Conservation (phyloP, 306 rosid species). For the Vigna mungo region DNA sequence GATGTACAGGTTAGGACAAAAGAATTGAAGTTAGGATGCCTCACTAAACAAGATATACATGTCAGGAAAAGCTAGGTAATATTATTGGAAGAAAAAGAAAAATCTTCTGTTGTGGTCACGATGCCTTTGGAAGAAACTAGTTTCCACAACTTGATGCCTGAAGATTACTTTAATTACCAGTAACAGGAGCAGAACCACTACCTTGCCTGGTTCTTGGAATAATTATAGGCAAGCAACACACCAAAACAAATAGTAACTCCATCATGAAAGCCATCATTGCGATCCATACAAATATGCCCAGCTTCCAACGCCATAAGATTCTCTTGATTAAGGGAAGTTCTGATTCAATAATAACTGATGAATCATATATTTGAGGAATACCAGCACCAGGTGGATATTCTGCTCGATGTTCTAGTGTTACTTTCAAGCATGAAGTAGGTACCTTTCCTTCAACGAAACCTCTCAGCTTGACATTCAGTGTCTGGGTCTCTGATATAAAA, state of each 20-base stretch:
- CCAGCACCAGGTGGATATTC: conserved; percentile 82
- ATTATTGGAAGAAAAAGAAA: conserved; percentile 19
- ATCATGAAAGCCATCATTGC: conserved; percentile 59
- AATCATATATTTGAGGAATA: conserved; percentile 84
- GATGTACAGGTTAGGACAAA: conserved; percentile 36
- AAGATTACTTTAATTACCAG: conserved; percentile 34
- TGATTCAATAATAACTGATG: conserved; percentile 63
- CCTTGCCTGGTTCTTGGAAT: conserved; percentile 67
- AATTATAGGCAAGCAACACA: conserved; percentile 75
- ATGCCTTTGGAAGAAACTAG: conserved; percentile 26
- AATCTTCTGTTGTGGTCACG: conserved; percentile 24
- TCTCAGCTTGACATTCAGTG: conserved; percentile 65
- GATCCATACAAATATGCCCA: conserved; percentile 71
- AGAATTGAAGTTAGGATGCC: conserved; percentile 33
- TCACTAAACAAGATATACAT: conserved; percentile 37
- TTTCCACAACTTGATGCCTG: conserved; percentile 42
- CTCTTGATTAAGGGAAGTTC: conserved; percentile 73
- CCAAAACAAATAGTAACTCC: conserved; percentile 63
- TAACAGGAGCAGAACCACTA: conserved; percentile 45
- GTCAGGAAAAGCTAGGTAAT: conserved; percentile 33
- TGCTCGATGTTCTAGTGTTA: conserved; percentile 84
- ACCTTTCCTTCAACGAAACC: conserved; percentile 67
- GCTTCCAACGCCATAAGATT: conserved; percentile 84
- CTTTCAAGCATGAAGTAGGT: conserved; percentile 84
- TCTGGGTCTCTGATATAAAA: conserved; percentile 76